Evolutionary conservation across 1,139 yeast genomes (phyloP).

Genomic region (Geotrichum klebahnii): DNA sequence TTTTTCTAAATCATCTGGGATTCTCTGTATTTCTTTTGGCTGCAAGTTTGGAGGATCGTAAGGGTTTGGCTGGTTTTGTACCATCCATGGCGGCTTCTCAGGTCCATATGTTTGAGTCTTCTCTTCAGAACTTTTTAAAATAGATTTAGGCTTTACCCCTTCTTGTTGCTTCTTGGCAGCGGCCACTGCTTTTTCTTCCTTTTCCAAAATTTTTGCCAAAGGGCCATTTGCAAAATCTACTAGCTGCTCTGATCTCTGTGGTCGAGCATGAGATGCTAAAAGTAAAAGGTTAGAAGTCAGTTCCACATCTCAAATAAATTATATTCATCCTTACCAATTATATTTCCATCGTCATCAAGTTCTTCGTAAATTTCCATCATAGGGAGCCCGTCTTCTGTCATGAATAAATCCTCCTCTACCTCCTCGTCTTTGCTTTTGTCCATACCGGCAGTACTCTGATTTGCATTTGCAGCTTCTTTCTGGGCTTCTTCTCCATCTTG

Average conservation of each 20-base stretch:
- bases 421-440: conserved; percentile 18
- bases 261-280: conserved; percentile 31
- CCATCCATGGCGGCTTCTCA: conserved; percentile 22
- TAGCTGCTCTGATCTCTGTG: conserved; percentile 30
- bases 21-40: conserved; percentile 12
- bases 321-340: conserved; percentile 38
- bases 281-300: conserved; percentile 1
- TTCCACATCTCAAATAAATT: not conserved
- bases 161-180: conserved; percentile 12
- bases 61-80: conserved; percentile 18
- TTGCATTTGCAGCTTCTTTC: conserved; percentile 18
- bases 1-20: conserved; percentile 3
- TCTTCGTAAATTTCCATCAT: conserved; percentile 82
- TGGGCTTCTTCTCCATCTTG: conserved; percentile 15
- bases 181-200: conserved; percentile 11
- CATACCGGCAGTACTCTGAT: not conserved
- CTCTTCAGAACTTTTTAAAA: conserved; percentile 10
- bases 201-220: conserved; percentile 21
- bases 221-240: conserved; percentile 28
- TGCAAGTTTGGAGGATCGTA: conserved; percentile 11
- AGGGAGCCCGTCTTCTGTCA: conserved; percentile 50
- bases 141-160: conserved; percentile 17
- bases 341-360: conserved; percentile 73
- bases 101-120: conserved; percentile 25
- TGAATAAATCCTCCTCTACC: conserved; percentile 23